Evolutionary conservation across 176 grass and related monocot species (phyloP).

Genomic region (Eremochloa ophiuroides): DNA sequence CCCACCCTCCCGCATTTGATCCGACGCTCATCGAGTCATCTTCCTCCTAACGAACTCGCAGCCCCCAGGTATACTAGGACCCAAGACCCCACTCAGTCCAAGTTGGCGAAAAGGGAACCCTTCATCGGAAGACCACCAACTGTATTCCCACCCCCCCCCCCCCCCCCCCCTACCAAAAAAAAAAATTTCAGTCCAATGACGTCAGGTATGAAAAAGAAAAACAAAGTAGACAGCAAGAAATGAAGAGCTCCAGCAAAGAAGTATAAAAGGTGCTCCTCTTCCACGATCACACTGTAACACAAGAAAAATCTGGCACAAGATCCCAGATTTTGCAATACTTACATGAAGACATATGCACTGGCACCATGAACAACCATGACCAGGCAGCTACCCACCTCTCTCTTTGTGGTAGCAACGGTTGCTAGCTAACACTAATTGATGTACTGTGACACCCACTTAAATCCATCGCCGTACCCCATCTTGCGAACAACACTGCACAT

Average conservation of each 20-base stretch:
- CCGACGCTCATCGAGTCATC: no score
- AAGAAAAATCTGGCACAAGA: slow-evolving; percentile 11
- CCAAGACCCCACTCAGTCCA: no score
- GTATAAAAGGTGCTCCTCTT: background rate
- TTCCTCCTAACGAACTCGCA: no score
- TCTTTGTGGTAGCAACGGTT: slow-evolving; percentile 5
- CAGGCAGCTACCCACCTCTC: slow-evolving; percentile 3
- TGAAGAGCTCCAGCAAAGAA: background rate
- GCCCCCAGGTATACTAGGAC: no score
- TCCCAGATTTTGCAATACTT: slow-evolving; percentile 18
- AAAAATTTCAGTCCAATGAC: background rate
- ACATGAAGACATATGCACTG: slow-evolving; percentile 32
- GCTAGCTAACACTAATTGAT: slow-evolving; percentile 46
- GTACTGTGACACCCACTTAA: slow-evolving; percentile 88
- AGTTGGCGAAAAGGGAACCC: no score
- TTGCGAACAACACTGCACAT: slow-evolving; percentile 89
- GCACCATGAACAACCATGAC: slow-evolving; percentile 19
- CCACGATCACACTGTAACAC: background rate
- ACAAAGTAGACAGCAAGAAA: background rate
- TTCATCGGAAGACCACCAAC: background rate
- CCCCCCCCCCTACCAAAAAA: no score
- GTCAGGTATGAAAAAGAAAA: background rate
- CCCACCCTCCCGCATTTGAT: no score
- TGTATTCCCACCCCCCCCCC: background rate
- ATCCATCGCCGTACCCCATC: slow-evolving; percentile 84